These are phyloP conservation scores for Cystobasidiaceae sp. DNA, from an alignment of 1,284 basidiomycete species.

Conservation along the genomic window DNA sequence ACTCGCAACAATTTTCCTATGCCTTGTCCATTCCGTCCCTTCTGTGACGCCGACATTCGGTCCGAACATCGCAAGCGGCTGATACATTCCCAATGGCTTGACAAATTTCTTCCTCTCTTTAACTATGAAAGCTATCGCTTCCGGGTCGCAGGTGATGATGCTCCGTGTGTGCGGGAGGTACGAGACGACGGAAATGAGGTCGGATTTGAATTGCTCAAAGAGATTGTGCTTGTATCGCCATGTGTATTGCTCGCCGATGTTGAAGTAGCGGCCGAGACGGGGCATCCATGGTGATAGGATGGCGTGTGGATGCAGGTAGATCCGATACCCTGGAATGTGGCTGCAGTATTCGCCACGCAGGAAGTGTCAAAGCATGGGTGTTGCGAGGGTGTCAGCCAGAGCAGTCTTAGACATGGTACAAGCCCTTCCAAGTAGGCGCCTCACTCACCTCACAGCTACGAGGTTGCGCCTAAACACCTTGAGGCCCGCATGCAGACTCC, in stretches of 20 bases:
- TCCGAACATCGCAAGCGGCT: slow-evolving; percentile 30
- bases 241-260: slow-evolving; percentile 32
- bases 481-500: slow-evolving; percentile 1
- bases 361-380: too few species aligned
- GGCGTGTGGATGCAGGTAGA: slow-evolving; percentile 32
- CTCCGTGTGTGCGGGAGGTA: slow-evolving; percentile 18
- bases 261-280: slow-evolving; percentile 22
- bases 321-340: slow-evolving; percentile 31
- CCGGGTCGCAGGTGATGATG: slow-evolving; percentile 29
- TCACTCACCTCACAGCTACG: slow-evolving; percentile 5
- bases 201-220: slow-evolving; percentile 5
- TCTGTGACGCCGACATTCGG: slow-evolving; percentile 33
- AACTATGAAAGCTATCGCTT: slow-evolving; percentile 30
- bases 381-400: too few species aligned
- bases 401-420: too few species aligned
- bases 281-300: slow-evolving; percentile 28
- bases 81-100: slow-evolving; percentile 31
- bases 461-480: background rate
- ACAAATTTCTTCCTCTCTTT: slow-evolving; percentile 30
- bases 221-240: slow-evolving; percentile 17
- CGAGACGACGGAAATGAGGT: slow-evolving; percentile 31
- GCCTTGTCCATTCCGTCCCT: slow-evolving; percentile 11
- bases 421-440: background rate
- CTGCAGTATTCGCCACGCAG: too few species aligned
- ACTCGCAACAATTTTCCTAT: slow-evolving; percentile 25